Evolutionary conservation across 768 basidiomycete genomes (phyloP).

Genomic region (Pisolithus marmoratus): DNA sequence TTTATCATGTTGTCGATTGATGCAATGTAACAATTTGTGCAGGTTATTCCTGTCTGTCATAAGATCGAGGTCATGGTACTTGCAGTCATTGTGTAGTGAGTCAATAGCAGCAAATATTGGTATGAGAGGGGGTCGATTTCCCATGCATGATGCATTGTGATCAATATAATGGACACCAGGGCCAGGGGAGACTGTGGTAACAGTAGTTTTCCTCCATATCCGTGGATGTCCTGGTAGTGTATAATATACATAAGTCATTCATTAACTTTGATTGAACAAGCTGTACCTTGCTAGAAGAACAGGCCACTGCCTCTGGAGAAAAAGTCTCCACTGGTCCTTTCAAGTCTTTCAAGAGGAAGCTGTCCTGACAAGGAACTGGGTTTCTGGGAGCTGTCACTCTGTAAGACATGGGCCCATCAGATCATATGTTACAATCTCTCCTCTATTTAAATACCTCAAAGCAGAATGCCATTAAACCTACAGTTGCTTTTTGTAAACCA

Average conservation of each 20-base stretch:
- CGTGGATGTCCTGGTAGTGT: conserved; percentile 48
- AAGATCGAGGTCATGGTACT: conserved; percentile 33
- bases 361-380: neutral
- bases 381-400: too few relatives aligned
- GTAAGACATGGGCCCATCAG: too few relatives aligned
- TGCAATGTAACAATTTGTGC: too few relatives aligned
- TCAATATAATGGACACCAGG: conserved; percentile 46
- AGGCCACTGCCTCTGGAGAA: conserved; percentile 4
- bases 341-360: conserved; percentile 22
- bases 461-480: too few relatives aligned
- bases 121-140: too few relatives aligned
- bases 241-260: neutral
- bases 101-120: conserved; percentile 61
- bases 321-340: conserved; percentile 14
- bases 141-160: conserved; percentile 54
- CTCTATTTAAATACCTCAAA: too few relatives aligned
- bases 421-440: too few relatives aligned
- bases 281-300: conserved; percentile 16
- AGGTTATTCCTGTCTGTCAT: conserved; percentile 65
- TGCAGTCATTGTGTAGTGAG: conserved; percentile 21
- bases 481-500: too few relatives aligned
- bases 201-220: conserved; percentile 48
- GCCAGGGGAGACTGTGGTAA: conserved; percentile 53
- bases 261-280: conserved; percentile 11
- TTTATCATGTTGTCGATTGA: too few relatives aligned